phyloP scores from a whole-genome alignment of 2,329 filamentous ascomycete species.

The Exophiala bonariae region DNA sequence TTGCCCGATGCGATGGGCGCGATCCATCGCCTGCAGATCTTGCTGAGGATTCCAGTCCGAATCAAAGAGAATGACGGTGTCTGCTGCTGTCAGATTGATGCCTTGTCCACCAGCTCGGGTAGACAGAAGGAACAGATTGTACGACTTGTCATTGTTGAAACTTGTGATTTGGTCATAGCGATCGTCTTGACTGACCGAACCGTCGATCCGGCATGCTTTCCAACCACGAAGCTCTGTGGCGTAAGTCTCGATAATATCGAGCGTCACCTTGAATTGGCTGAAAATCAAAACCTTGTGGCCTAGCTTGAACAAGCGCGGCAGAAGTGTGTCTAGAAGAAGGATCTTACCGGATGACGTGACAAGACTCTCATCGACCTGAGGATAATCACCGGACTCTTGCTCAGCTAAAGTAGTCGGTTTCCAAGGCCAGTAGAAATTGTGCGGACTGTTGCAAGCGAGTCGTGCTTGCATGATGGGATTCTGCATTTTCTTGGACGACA shows the following conservation, averaged over 20 bases:
- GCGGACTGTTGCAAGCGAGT: constrained; percentile 87
- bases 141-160: constrained; percentile 67
- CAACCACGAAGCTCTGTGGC: constrained; percentile 74
- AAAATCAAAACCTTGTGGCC: constrained; percentile 94
- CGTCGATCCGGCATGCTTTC: constrained; percentile 87
- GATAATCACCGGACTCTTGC: constrained; percentile 42
- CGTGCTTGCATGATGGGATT: constrained; percentile 92
- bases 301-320: constrained; percentile 70
- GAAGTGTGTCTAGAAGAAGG: constrained; percentile 83
- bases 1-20: constrained; percentile 92
- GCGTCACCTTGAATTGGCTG: constrained; percentile 91
- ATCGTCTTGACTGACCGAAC: constrained; percentile 73
- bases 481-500: constrained; percentile 86
- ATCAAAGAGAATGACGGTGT: constrained; percentile 92
- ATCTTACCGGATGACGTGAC: constrained; percentile 92
- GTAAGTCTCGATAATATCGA: constrained; percentile 89
- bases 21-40: constrained; percentile 93
- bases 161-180: constrained; percentile 69
- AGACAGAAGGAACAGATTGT: constrained; percentile 80
- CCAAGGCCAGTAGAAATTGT: constrained; percentile 97
- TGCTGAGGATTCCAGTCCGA: constrained; percentile 95
- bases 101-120: constrained; percentile 92
- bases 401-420: constrained; percentile 64
- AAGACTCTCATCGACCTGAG: constrained; percentile 73
- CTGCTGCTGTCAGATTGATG: constrained; percentile 88